Conservation (phyloP, 345 rosid genomes). For the Camelina sativa region DNA sequence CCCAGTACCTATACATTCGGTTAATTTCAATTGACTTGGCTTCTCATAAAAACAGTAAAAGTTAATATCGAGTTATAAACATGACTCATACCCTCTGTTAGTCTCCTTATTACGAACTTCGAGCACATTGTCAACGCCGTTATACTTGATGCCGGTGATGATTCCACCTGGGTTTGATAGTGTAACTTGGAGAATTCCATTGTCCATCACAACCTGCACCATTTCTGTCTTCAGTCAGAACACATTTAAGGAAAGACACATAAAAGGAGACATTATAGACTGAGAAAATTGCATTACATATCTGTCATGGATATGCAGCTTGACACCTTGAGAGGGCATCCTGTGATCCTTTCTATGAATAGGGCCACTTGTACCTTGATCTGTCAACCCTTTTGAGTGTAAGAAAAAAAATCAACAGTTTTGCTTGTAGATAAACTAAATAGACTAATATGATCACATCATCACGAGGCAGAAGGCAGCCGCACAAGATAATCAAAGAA, state of each 20-base stretch:
- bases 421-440: constrained; percentile 13
- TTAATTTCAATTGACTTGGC: constrained; percentile 14
- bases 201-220: constrained; percentile 71
- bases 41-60: constrained; percentile 9
- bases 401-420: constrained; percentile 6
- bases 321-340: constrained; percentile 57
- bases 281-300: constrained; percentile 49
- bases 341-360: constrained; percentile 32
- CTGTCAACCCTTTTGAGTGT: constrained; percentile 30
- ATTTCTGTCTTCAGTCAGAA: constrained; percentile 18
- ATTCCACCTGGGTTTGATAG: constrained; percentile 75
- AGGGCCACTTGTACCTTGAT: constrained; percentile 42
- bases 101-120: constrained; percentile 76
- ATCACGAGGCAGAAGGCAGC: constrained; percentile 8
- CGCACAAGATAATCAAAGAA: constrained; percentile 14
- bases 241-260: constrained; percentile 3
- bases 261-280: constrained; percentile 8
- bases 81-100: constrained; percentile 66
- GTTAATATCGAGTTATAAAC: not conserved
- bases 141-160: constrained; percentile 63
- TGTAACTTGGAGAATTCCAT: constrained; percentile 71
- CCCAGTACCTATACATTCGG: constrained; percentile 72
- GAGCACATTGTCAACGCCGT: constrained; percentile 73
- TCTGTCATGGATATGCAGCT: constrained; percentile 58
- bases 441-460: constrained; percentile 1